Evolutionary conservation across 805 yeast genomes (phyloP).

Genomic region (Metschnikowia koreensis): DNA sequence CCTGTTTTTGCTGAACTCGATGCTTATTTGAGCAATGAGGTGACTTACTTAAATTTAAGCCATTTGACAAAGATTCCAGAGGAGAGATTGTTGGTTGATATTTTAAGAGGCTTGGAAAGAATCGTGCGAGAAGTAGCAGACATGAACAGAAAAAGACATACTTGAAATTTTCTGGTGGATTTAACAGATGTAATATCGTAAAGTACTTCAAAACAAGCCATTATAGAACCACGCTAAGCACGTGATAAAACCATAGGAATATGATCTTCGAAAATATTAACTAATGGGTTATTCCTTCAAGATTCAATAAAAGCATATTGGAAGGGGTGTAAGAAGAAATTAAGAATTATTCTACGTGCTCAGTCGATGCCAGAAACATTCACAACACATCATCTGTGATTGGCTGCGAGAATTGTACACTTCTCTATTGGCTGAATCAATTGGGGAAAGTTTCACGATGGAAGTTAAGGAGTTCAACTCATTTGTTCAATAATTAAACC

Average conservation of each 20-base stretch:
- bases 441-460: not conserved
- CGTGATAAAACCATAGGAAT: no score
- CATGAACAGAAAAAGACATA: no score
- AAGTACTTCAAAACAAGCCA: no score
- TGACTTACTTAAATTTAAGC: not conserved
- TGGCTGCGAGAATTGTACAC: not conserved
- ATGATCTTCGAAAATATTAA: no score
- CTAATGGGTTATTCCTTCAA: no score
- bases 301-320: no score
- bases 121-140: not conserved
- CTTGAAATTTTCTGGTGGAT: no score
- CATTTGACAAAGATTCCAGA: not conserved
- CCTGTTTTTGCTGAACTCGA: not conserved
- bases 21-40: not conserved
- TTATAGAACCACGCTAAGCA: no score
- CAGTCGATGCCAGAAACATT: not conserved
- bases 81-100: conserved; percentile 1
- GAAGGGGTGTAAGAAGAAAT: no score
- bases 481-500: not conserved
- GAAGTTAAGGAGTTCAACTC: no score
- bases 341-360: no score
- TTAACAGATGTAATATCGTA: no score
- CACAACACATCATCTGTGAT: not conserved
- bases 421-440: not conserved
- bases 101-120: not conserved